Conservation (phyloP, 2,329 filamentous ascomycete genomes). For the Byssochlamys sp. region DNA sequence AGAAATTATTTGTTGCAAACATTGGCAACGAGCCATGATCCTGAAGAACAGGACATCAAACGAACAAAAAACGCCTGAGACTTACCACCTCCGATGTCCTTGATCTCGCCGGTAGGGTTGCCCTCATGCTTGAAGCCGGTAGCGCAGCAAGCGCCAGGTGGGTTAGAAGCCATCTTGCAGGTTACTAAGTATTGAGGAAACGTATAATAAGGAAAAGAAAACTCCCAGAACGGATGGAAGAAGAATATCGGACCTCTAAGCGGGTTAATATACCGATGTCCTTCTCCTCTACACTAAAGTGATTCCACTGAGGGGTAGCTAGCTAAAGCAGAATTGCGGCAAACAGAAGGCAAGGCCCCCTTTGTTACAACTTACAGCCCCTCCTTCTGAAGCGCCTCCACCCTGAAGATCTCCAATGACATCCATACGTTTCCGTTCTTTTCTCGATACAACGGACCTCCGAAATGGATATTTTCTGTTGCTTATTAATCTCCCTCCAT, state of each 20-base stretch:
- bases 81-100: conserved; percentile 39
- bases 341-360: not conserved
- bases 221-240: not conserved
- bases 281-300: too few species aligned
- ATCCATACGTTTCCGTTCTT: not conserved
- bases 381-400: not conserved
- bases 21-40: not conserved
- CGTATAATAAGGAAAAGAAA: not conserved
- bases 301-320: not conserved
- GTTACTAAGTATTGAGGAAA: not conserved
- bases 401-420: not conserved
- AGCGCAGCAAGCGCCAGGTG: conserved; percentile 40
- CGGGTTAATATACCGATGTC: not conserved
- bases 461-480: not conserved
- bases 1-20: not conserved
- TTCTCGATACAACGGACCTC: not conserved
- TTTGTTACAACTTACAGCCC: not conserved
- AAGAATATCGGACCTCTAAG: not conserved
- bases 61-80: conserved; percentile 1
- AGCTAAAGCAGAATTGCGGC: not conserved
- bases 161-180: conserved; percentile 42
- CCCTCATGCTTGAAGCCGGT: conserved; percentile 45
- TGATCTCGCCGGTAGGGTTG: conserved; percentile 37
- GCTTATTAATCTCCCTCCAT: not conserved
- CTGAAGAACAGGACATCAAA: not conserved